Base-by-base conservation (phyloP, 148 eudicot species). In the Nepenthes mirabilis region DNA sequence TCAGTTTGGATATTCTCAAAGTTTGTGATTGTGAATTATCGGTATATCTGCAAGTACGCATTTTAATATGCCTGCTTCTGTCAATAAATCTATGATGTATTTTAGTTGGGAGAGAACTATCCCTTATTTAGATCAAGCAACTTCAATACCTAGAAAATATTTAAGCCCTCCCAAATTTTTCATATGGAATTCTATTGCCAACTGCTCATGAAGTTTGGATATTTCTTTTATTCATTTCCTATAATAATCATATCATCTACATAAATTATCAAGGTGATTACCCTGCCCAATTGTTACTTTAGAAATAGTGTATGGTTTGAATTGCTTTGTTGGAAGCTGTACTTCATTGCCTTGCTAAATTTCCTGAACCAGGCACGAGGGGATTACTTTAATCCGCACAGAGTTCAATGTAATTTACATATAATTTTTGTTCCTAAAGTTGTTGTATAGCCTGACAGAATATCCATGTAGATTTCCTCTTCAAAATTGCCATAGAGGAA, bases 211-310 rank as follows among this genome's bases (percentile, higher is more conserved):
- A 11, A 52, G 55, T 13, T 52, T 14, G 55, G 12, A 10, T 9
- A 52, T 52, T 14, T 52, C 55, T 14, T 52, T 5, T 52, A 49
- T 36, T 48, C 65, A 52, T 52, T 6, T 52, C 55, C 6, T 52
- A 6, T 23, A 23, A 23, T 23, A 23, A 23, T 23, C 23, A 23
- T 23, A 23, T 23, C 23, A 23, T 23, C 23, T 5, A 52, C 55
- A 52, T 52, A 14, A 0, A 52, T 52, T 52, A 52, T 52, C 55
- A 52, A 13, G 5, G 55, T 1, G 1, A 14, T 52, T 52, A 14
- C 55, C 12, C 1, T 52, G 14, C 23, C 6, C 5, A 52, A 23
- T 23, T 23, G 23, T 23, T 23, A 0, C 23, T 23, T 23, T 23
- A 23, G 23, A 23, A 23, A 23, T 23, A 23, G 23, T 23, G 23